Evolutionary conservation across 2,329 filamentous ascomycete species (phyloP).

Genomic region (Fusarium anthophilum): DNA sequence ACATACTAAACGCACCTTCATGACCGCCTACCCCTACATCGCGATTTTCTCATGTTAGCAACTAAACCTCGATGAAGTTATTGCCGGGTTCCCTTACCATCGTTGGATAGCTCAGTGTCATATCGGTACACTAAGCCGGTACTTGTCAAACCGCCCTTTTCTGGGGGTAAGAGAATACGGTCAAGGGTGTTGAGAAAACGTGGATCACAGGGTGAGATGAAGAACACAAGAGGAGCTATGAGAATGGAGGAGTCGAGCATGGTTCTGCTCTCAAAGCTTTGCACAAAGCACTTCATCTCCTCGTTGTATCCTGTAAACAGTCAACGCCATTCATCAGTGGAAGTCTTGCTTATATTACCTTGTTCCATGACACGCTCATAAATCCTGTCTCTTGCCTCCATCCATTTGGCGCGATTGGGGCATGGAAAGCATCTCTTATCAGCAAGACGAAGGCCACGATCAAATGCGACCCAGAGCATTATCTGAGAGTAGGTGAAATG

Average conservation of each 20-base stretch:
- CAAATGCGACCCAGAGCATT: slow-evolving; percentile 85
- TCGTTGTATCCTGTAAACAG: slow-evolving; percentile 69
- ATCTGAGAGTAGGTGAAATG: slow-evolving; percentile 85
- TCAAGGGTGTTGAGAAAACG: slow-evolving; percentile 78
- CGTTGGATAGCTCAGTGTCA: slow-evolving; percentile 73
- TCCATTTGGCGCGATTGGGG: slow-evolving; percentile 73
- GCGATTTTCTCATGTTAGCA: slow-evolving; percentile 4
- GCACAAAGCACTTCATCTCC: slow-evolving; percentile 74
- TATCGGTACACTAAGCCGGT: slow-evolving; percentile 81
- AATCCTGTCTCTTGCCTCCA: slow-evolving; percentile 70
- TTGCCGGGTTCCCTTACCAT: slow-evolving; percentile 62
- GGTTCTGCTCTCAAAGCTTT: slow-evolving; percentile 78
- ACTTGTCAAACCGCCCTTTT: slow-evolving; percentile 79
- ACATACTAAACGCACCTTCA: slow-evolving; percentile 83
- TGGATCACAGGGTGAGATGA: slow-evolving; percentile 80
- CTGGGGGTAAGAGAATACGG: slow-evolving; percentile 74
- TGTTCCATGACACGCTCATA: slow-evolving; percentile 84
- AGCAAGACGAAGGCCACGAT: slow-evolving; percentile 76
- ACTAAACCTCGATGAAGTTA: background rate
- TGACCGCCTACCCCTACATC: slow-evolving; percentile 72
- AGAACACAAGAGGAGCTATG: slow-evolving; percentile 82
- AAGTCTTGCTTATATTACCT: slow-evolving; percentile 46
- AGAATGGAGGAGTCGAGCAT: slow-evolving; percentile 78
- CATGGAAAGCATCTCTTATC: slow-evolving; percentile 82
- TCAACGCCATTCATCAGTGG: background rate